Evolutionary conservation across 2,329 filamentous ascomycete species (phyloP).

Genomic region (Ceratocystis cubensis): DNA sequence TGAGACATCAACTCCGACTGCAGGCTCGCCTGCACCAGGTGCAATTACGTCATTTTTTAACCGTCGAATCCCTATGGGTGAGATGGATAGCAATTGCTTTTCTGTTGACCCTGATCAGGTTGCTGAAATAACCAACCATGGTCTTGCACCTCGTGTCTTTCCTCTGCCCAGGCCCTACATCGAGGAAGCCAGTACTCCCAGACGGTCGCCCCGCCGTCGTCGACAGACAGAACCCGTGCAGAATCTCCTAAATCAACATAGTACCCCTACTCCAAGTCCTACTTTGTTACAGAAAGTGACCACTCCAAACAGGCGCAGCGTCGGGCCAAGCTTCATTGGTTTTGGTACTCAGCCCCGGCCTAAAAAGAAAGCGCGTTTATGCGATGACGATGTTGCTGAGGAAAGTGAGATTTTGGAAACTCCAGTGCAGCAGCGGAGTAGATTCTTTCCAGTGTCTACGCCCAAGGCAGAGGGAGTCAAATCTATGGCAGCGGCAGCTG

Average conservation of each 20-base stretch:
- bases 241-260: slow-evolving; percentile 30
- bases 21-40: slow-evolving; percentile 25
- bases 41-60: slow-evolving; percentile 40
- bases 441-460: slow-evolving; percentile 36
- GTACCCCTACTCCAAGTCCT: slow-evolving; percentile 19
- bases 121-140: slow-evolving; percentile 38
- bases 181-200: slow-evolving; percentile 27
- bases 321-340: slow-evolving; percentile 18
- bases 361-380: slow-evolving; percentile 46
- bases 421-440: slow-evolving; percentile 36
- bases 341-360: slow-evolving; percentile 29
- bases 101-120: slow-evolving; percentile 38
- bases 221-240: slow-evolving; percentile 42
- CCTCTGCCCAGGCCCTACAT: slow-evolving; percentile 47
- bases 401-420: slow-evolving; percentile 24
- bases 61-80: slow-evolving; percentile 44
- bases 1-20: slow-evolving; percentile 22
- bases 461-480: slow-evolving; percentile 21
- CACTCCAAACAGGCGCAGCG: slow-evolving; percentile 23
- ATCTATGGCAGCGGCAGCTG: neutral
- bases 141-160: slow-evolving; percentile 42
- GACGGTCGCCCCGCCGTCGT: slow-evolving; percentile 32
- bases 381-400: slow-evolving; percentile 30
- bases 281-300: slow-evolving; percentile 19
- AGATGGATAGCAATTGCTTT: slow-evolving; percentile 52